phyloP scores from a whole-genome alignment of 2,329 filamentous ascomycete species.

The Colletotrichum sp. region DNA sequence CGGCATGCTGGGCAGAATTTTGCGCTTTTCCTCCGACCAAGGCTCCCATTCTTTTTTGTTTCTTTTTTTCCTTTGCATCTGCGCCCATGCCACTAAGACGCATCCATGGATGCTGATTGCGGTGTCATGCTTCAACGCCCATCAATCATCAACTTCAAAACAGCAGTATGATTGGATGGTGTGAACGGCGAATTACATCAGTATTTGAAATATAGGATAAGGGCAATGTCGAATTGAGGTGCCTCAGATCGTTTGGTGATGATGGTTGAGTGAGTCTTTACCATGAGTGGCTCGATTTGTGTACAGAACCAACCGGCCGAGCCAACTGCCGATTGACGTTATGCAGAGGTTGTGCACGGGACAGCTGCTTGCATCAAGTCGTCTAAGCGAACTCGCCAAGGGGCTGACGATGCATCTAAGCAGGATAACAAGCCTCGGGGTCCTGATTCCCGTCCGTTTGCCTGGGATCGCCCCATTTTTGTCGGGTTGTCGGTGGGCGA shows the following conservation, averaged over 20 bases:
- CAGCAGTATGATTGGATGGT: too few relatives aligned
- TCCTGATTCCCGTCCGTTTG: neutral
- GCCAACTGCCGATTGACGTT: neutral
- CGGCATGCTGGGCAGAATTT: neutral
- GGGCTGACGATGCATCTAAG: neutral
- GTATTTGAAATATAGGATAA: too few relatives aligned
- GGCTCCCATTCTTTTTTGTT: fast-evolving
- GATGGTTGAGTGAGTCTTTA: neutral
- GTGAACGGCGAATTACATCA: too few relatives aligned
- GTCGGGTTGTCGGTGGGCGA: neutral
- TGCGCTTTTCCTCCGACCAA: neutral
- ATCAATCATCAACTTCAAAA: neutral
- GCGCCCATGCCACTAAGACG: too few relatives aligned
- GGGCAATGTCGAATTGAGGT: neutral
- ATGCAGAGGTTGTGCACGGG: neutral
- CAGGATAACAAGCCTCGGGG: neutral
- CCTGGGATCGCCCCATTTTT: neutral
- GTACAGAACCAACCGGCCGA: neutral
- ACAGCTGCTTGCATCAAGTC: neutral
- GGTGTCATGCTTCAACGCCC: neutral
- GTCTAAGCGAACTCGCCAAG: neutral
- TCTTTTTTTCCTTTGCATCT: too few relatives aligned
- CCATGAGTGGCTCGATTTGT: neutral
- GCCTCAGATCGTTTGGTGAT: neutral
- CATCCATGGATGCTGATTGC: too few relatives aligned